A percentile compares a stretch with the other conserved stretches of the same genome.
Evolutionary conservation across 257 asterid species (phyloP).

Genomic region (Przewalskia tangutica): DNA sequence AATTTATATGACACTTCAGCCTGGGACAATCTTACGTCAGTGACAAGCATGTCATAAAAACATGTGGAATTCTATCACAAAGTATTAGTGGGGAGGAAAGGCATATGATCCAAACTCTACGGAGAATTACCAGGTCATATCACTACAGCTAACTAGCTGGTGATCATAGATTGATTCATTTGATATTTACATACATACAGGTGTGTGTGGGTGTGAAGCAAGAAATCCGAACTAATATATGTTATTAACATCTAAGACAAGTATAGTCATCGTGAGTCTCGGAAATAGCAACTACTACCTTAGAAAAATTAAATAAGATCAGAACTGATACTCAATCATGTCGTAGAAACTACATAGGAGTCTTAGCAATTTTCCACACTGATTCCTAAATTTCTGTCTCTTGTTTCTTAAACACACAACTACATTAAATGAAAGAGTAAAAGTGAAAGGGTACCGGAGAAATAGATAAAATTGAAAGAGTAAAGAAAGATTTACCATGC

Average conservation of each 20-base stretch:
- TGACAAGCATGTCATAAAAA: slow-evolving; percentile 5
- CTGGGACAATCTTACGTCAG: slow-evolving; percentile 28
- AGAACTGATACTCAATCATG: not conserved
- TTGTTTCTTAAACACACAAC: not conserved
- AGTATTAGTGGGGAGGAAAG: not conserved
- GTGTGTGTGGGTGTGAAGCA: not conserved
- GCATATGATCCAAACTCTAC: not conserved
- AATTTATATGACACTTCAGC: slow-evolving; percentile 45
- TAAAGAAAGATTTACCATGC: slow-evolving; percentile 29
- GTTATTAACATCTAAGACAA: not conserved
- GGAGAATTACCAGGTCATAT: not conserved
- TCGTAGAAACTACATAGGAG: not conserved
- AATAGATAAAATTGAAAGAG: not conserved
- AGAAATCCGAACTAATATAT: not conserved
- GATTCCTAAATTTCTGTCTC: not conserved
- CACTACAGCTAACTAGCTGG: not conserved
- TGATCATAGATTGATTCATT: not conserved
- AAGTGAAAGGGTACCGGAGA: not conserved
- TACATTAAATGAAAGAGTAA: not conserved
- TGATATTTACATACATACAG: not conserved
- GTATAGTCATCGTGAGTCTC: not conserved
- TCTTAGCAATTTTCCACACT: not conserved
- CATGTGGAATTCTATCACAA: not conserved
- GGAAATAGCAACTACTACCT: not conserved
- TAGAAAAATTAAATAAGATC: not conserved